These are phyloP conservation scores for Monosporascus sp. DNA, from an alignment of 2,329 filamentous ascomycete species.

Conservation along the genomic window DNA sequence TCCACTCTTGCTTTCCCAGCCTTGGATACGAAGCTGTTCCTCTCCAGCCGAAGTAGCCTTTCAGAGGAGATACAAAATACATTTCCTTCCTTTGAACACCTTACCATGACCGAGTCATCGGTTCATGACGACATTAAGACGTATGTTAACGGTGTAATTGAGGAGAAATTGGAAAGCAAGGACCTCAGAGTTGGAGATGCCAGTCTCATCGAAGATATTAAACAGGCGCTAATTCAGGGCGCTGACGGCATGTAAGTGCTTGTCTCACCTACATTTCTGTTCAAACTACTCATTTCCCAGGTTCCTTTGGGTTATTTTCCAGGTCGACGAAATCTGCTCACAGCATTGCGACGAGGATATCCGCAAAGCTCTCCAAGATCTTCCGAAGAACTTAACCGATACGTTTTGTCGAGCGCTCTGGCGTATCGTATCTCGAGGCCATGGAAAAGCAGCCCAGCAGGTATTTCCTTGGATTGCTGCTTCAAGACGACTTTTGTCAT, in stretches of 20 bases:
- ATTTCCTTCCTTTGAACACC: slow-evolving; percentile 2
- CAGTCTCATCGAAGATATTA: slow-evolving; percentile 16
- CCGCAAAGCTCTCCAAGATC: slow-evolving; percentile 17
- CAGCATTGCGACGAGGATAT: slow-evolving; percentile 17
- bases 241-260: slow-evolving; percentile 28
- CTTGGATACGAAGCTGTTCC: slow-evolving; percentile 2
- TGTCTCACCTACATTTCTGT: neutral
- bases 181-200: slow-evolving; percentile 7
- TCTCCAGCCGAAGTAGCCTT: slow-evolving; percentile 4
- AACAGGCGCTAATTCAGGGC: slow-evolving; percentile 18
- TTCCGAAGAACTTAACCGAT: slow-evolving; percentile 25
- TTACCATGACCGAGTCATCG: slow-evolving; percentile 6
- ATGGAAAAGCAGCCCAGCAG: slow-evolving; percentile 14
- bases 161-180: slow-evolving; percentile 6
- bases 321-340: slow-evolving; percentile 11
- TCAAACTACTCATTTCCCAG: slow-evolving; percentile 4
- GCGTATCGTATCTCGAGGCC: neutral
- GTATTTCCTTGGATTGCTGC: slow-evolving; percentile 28
- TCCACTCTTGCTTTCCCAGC: slow-evolving; percentile 13
- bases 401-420: slow-evolving; percentile 14
- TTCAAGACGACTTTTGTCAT: slow-evolving; percentile 25
- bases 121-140: slow-evolving; percentile 12
- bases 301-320: slow-evolving; percentile 16
- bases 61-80: slow-evolving; percentile 7
- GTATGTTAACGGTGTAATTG: slow-evolving; percentile 13